Percentiles rank a stretch among this genome's conserved stretches.
Conservation (phyloP, 139 green algal genomes). For the Closterium sp. region DNA sequence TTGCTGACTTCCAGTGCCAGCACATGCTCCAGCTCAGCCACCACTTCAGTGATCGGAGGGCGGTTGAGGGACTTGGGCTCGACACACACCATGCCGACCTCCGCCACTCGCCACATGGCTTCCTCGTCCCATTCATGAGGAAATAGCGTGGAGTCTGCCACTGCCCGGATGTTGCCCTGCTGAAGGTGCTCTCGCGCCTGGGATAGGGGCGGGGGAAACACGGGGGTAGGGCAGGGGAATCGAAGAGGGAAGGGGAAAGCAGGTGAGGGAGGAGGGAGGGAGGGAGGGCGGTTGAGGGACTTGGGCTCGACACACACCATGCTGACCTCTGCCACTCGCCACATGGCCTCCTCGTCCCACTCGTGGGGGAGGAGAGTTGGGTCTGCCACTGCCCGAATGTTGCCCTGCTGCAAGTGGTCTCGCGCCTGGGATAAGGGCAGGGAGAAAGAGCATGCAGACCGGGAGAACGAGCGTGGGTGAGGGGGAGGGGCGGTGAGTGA, state of each 20-base stretch:
- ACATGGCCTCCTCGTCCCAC: constrained; percentile 28
- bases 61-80: constrained; percentile 18
- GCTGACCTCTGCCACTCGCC: constrained; percentile 22
- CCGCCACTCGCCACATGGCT: constrained; percentile 31
- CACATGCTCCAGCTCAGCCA: constrained; percentile 15
- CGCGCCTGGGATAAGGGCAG: constrained; percentile 1
- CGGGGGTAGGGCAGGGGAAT: no score
- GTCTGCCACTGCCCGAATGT: constrained; percentile 12
- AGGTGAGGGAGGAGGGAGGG: no score
- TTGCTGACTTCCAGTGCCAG: constrained; percentile 2
- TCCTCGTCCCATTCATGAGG: constrained; percentile 1
- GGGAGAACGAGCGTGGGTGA: no score
- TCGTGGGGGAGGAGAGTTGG: neutral
- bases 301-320: constrained; percentile 30
- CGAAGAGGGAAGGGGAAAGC: no score
- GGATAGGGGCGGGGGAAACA: neutral
- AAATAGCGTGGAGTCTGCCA: constrained; percentile 4
- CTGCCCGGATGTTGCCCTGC: constrained; percentile 9
- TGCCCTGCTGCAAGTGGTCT: constrained; percentile 21
- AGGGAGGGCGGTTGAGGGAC: neutral
- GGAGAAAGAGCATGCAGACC: no score
- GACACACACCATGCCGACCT: constrained; percentile 29
- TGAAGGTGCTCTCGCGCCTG: constrained; percentile 28
- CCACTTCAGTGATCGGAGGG: constrained; percentile 20
- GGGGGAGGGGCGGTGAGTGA: no score